These are phyloP conservation scores for Butyriboletus appendiculatus DNA, from an alignment of 1,284 basidiomycete species.

Conservation along the genomic window DNA sequence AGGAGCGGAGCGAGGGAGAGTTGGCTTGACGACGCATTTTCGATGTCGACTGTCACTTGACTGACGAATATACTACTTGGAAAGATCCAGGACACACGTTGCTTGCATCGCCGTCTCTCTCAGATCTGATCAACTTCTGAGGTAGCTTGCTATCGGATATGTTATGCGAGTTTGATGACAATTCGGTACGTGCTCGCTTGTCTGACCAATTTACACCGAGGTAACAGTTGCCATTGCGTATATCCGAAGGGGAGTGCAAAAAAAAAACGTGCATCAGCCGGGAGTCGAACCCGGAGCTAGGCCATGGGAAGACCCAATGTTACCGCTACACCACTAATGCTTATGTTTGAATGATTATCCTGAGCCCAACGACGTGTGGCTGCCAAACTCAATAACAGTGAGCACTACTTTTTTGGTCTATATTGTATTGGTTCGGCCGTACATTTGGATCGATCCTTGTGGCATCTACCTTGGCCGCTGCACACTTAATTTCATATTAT, in stretches of 20 bases:
- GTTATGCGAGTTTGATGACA: neutral
- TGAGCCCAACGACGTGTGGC: no score
- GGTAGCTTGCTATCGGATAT: no score
- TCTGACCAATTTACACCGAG: neutral
- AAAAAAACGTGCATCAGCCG: constrained; percentile 44
- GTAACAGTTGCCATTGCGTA: neutral
- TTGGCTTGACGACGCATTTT: constrained; percentile 4
- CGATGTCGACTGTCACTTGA: no score
- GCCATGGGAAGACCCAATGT: constrained; percentile 48
- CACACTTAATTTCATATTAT: no score
- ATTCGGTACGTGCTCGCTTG: neutral
- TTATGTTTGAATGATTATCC: neutral
- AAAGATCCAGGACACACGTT: neutral
- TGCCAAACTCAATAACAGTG: no score
- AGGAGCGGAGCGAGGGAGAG: constrained; percentile 49
- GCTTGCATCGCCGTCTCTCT: neutral
- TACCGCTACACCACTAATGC: constrained; percentile 43
- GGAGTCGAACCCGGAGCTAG: constrained; percentile 61
- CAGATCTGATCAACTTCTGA: neutral
- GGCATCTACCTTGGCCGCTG: no score
- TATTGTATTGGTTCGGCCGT: no score
- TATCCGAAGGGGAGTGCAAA: neutral
- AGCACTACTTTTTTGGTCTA: no score
- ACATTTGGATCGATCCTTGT: no score
- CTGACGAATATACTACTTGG: no score